A percentile compares a stretch with the other conserved stretches of the same genome.
Evolutionary conservation across 2,329 filamentous ascomycete species (phyloP).

Genomic region (Trichoderma sp.): DNA sequence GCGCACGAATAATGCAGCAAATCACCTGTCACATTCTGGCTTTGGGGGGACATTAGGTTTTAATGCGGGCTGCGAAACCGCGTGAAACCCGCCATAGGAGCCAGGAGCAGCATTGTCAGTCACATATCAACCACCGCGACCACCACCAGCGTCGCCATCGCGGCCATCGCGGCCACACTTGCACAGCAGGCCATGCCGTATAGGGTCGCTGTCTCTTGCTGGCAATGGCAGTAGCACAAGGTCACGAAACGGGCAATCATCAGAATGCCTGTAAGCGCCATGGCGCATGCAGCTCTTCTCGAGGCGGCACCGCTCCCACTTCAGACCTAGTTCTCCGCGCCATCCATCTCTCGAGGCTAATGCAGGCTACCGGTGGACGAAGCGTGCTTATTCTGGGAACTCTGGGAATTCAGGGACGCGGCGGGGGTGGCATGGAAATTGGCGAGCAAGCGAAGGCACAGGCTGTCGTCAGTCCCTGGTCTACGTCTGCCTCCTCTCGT

Average conservation of each 20-base stretch:
- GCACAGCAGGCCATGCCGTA: neutral
- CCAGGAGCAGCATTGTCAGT: neutral
- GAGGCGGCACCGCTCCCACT: conserved; percentile 11
- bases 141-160: conserved; percentile 8
- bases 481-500: neutral
- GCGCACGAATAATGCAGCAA: neutral
- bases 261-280: neutral
- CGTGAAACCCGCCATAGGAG: neutral
- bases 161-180: neutral
- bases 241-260: conserved; percentile 9
- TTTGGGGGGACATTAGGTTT: neutral
- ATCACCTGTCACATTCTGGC: neutral
- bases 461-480: neutral
- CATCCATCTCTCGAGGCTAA: conserved; percentile 10
- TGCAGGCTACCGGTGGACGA: neutral
- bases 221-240: neutral
- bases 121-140: neutral
- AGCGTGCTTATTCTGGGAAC: conserved; percentile 14
- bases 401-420: conserved; percentile 5
- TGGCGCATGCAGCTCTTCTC: neutral
- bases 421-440: conserved; percentile 1
- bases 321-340: conserved; percentile 17
- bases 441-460: neutral
- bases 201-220: neutral
- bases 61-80: neutral